phyloP scores from a whole-genome alignment of 345 rosid species.

The Sisymbrium altissimum region DNA sequence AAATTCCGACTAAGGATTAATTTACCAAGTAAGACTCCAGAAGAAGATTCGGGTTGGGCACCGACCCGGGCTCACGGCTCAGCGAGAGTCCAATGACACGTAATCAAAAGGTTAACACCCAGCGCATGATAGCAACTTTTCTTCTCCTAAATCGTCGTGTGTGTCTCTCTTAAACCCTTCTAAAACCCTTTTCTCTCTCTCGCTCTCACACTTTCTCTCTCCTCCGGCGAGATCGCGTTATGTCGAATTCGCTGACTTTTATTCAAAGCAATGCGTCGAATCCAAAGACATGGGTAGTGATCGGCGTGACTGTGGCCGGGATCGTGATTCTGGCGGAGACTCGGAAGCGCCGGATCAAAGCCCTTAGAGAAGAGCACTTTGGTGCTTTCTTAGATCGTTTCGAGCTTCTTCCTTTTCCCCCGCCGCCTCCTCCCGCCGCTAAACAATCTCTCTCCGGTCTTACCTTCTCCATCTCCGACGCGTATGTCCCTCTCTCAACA shows the following conservation, averaged over 20 bases:
- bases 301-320: slow-evolving; percentile 78
- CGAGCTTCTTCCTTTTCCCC: slow-evolving; percentile 70
- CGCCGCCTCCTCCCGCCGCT: slow-evolving; percentile 89
- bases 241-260: slow-evolving; percentile 47
- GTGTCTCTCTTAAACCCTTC: slow-evolving; percentile 36
- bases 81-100: neutral
- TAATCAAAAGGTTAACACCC: neutral
- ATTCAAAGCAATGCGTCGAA: slow-evolving; percentile 50
- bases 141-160: neutral
- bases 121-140: slow-evolving; percentile 6
- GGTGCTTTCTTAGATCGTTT: slow-evolving; percentile 78
- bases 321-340: slow-evolving; percentile 67
- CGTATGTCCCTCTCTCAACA: slow-evolving; percentile 36
- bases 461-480: slow-evolving; percentile 78
- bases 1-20: too few relatives aligned
- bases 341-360: slow-evolving; percentile 52
- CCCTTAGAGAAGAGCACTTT: slow-evolving; percentile 47
- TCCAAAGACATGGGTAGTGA: slow-evolving; percentile 73
- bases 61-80: slow-evolving; percentile 4
- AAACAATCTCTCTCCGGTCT: slow-evolving; percentile 62
- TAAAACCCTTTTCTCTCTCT: slow-evolving; percentile 35
- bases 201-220: too few relatives aligned
- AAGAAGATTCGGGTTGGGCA: too few relatives aligned
- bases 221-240: slow-evolving; percentile 29
- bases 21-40: too few relatives aligned